phyloP scores from a whole-genome alignment of 2,329 filamentous ascomycete genomes.

The Nemania abortiva region DNA sequence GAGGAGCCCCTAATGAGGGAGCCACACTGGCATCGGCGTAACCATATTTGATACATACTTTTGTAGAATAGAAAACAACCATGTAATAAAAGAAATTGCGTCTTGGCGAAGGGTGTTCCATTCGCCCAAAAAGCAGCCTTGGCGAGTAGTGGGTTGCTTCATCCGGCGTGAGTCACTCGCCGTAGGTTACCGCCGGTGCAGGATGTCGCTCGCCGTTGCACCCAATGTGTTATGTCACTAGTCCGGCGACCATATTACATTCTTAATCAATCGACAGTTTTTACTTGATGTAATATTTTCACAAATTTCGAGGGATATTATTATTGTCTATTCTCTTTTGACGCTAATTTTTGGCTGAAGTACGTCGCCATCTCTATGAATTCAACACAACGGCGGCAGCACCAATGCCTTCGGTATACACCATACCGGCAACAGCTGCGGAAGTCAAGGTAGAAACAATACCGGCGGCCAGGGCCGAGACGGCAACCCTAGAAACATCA shows the following conservation, averaged over 20 bases:
- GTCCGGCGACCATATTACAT: not conserved
- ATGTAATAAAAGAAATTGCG: not conserved
- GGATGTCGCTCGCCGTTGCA: not conserved
- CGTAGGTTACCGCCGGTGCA: not conserved
- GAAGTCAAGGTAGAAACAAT: conserved; percentile 83
- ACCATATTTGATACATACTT: no score
- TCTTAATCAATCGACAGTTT: not conserved
- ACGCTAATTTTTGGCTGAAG: not conserved
- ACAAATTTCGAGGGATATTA: not conserved
- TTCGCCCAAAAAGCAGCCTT: not conserved
- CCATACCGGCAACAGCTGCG: conserved; percentile 81
- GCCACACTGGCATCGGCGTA: no score
- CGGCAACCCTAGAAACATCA: conserved; percentile 79
- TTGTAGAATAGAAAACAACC: no score
- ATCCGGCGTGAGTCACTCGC: conserved; percentile 4
- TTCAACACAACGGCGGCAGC: conserved; percentile 16
- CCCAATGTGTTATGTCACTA: no score
- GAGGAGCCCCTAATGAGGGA: no score
- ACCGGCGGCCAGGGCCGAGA: conserved; percentile 83
- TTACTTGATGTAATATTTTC: not conserved
- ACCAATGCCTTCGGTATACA: conserved; percentile 56
- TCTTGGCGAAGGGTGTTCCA: not conserved
- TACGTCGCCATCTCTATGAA: conserved; percentile 2
- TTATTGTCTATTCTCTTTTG: conserved; percentile 2
- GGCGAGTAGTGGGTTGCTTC: not conserved